A percentile compares a stretch with the other conserved stretches of the same genome.
Conservation (phyloP, 768 basidiomycete genomes). For the Cystofilobasidium ferigula region DNA sequence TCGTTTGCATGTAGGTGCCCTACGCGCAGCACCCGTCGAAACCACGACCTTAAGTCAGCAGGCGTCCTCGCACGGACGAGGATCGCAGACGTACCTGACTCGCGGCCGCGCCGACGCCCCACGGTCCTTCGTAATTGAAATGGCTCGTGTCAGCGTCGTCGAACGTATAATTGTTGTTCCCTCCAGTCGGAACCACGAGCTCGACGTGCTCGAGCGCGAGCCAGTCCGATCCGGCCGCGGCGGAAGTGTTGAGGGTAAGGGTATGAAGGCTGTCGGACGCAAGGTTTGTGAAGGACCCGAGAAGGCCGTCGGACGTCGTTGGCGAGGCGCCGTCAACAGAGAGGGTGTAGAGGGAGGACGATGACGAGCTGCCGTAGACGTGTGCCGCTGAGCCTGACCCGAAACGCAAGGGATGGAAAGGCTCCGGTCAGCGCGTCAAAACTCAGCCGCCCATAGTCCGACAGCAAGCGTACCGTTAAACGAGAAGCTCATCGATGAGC, state of each 20-base stretch:
- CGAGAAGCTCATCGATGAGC: background rate
- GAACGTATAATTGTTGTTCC: slow-evolving; percentile 7
- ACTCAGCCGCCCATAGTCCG: background rate
- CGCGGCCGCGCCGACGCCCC: slow-evolving; percentile 23
- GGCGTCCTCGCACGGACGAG: too few species aligned
- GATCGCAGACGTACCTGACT: slow-evolving; percentile 10
- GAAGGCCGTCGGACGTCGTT: background rate
- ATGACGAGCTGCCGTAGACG: slow-evolving; percentile 3
- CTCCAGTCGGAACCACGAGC: background rate
- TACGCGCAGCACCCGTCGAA: background rate
- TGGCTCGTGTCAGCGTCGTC: slow-evolving; percentile 19
- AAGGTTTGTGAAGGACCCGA: slow-evolving; percentile 8
- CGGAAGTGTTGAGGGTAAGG: slow-evolving; percentile 10
- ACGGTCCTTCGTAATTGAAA: slow-evolving; percentile 13
- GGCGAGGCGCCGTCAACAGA: slow-evolving; percentile 1
- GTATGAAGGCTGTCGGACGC: background rate
- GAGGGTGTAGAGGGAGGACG: slow-evolving; percentile 5
- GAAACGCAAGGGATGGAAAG: background rate
- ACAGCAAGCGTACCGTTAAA: slow-evolving; percentile 17
- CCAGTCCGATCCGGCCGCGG: slow-evolving; percentile 14
- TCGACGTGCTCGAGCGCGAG: slow-evolving; percentile 1
- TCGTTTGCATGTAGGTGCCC: slow-evolving; percentile 24
- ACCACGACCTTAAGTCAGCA: too few species aligned
- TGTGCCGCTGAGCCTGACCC: background rate
- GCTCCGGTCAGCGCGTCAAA: background rate